Evolutionary conservation across 345 rosid species (phyloP).

Genomic region (Iberis pinnata): DNA sequence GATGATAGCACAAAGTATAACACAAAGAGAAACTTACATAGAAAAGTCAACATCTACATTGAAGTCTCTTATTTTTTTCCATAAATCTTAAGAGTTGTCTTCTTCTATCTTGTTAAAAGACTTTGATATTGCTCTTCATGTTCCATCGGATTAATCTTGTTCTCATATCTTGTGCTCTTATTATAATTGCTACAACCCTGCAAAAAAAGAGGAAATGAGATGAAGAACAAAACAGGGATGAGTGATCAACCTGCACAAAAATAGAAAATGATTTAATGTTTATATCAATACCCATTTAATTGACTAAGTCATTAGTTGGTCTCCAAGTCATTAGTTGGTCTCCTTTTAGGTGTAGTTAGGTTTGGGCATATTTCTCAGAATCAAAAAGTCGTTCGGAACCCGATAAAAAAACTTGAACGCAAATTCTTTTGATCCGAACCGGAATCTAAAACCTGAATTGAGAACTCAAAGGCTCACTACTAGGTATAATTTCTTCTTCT

Average conservation of each 20-base stretch:
- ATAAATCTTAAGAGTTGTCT: slow-evolving; percentile 35
- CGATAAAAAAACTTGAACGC: too few species aligned
- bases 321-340: too few species aligned
- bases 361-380: too few species aligned
- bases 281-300: slow-evolving; percentile 48
- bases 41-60: slow-evolving; percentile 59
- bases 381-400: too few species aligned
- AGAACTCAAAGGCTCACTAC: too few species aligned
- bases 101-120: slow-evolving; percentile 40
- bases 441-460: too few species aligned
- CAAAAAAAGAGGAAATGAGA: not conserved
- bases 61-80: slow-evolving; percentile 48
- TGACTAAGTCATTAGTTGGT: slow-evolving; percentile 75
- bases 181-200: slow-evolving; percentile 64
- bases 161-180: slow-evolving; percentile 81
- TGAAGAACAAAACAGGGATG: not conserved
- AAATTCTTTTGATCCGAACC: too few species aligned
- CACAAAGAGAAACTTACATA: slow-evolving; percentile 17
- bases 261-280: not conserved
- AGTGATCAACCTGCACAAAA: not conserved
- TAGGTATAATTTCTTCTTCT: slow-evolving; percentile 75
- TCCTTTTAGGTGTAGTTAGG: too few species aligned
- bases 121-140: slow-evolving; percentile 37
- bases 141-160: slow-evolving; percentile 57
- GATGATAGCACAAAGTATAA: too few species aligned